phyloP scores from a whole-genome alignment of 2,329 filamentous ascomycete species.

The Aspergillus sp. region DNA sequence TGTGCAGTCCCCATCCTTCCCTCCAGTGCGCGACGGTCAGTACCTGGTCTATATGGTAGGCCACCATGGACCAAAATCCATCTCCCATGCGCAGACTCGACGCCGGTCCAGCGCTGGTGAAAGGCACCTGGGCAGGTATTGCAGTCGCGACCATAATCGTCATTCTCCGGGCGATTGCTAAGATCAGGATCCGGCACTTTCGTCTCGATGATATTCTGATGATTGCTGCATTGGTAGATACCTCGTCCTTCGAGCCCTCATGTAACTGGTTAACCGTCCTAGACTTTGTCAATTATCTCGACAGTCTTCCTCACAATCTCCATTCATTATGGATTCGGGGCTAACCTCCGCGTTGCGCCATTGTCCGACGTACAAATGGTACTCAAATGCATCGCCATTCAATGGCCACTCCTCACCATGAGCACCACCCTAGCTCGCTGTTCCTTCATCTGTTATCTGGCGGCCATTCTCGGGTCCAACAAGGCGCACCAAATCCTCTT shows the following conservation, averaged over 20 bases:
- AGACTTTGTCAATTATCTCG: background rate
- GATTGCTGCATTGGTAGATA: constrained; percentile 16
- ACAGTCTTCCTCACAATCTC: background rate
- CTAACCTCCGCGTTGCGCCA: background rate
- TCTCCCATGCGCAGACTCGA: too few species aligned
- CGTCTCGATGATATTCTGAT: constrained; percentile 19
- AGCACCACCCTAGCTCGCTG: constrained; percentile 9
- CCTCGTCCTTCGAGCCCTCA: background rate
- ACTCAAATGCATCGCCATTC: background rate
- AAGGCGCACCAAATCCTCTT: background rate
- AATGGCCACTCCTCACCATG: background rate
- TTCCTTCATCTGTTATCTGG: constrained; percentile 13
- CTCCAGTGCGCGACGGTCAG: too few species aligned
- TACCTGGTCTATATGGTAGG: too few species aligned
- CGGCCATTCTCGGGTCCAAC: constrained; percentile 15
- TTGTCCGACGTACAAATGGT: background rate
- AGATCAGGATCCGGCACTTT: constrained; percentile 17
- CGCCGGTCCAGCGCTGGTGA: background rate
- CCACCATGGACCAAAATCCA: too few species aligned
- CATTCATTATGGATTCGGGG: background rate
- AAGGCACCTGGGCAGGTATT: background rate
- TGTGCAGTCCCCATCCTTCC: too few species aligned
- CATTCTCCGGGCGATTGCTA: constrained; percentile 11
- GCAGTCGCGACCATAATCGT: background rate
- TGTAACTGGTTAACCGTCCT: background rate